These are phyloP conservation scores for Aspergillus neoniger DNA, from an alignment of 2,329 filamentous ascomycete species.

Conservation along the genomic window DNA sequence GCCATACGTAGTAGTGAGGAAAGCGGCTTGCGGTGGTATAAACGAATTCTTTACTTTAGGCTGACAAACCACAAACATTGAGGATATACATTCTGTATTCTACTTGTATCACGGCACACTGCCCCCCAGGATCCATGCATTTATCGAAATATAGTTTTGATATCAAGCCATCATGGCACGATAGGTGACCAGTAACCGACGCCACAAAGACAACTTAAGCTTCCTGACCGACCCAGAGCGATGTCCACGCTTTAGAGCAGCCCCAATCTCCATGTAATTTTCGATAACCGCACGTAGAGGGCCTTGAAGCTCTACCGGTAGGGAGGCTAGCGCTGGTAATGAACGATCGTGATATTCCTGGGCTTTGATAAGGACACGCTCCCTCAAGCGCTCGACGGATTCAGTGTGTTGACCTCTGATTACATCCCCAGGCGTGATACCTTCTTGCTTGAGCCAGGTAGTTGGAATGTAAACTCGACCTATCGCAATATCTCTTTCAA, in stretches of 20 bases:
- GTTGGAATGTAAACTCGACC: background rate
- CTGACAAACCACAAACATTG: too few species aligned
- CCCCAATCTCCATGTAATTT: background rate
- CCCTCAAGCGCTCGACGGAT: background rate
- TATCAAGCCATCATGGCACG: too few species aligned
- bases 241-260: background rate
- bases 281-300: background rate
- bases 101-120: too few species aligned
- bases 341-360: background rate
- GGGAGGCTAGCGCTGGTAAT: background rate
- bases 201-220: too few species aligned
- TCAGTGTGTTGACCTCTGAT: background rate
- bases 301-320: background rate
- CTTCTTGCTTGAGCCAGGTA: background rate
- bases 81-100: too few species aligned
- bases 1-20: too few species aligned
- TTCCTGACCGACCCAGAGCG: too few species aligned
- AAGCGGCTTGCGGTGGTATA: too few species aligned
- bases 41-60: too few species aligned
- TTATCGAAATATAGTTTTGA: too few species aligned
- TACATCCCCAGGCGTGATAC: background rate
- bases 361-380: background rate
- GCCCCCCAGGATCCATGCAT: too few species aligned
- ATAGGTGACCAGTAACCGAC: too few species aligned
- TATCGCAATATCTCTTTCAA: background rate